Base-by-base conservation (phyloP, 768 basidiomycete species). In the Mycena belliarum region DNA sequence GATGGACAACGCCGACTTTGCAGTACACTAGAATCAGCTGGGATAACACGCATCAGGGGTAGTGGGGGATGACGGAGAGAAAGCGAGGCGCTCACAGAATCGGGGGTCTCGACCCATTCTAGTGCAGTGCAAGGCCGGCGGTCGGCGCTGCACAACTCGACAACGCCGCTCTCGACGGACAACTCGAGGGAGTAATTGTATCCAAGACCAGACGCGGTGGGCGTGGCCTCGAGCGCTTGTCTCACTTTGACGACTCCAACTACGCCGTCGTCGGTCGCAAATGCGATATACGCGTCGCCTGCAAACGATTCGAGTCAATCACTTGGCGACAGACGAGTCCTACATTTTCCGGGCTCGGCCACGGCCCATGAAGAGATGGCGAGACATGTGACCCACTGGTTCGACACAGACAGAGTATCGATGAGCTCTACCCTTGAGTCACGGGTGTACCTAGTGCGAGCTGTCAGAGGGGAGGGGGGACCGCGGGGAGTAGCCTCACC, bases 341-440 rank as follows among this genome's bases (percentile, higher is more conserved):
- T 60, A 87, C 89, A 79, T 52, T 69, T 72, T 46, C 75, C 75
- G 6, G 66, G 65, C 25, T 71, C 66, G 1, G 66, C 60, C 40
- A 66, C 38, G 10, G 59, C 68, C 88, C 89, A 91, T 15, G 76
- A 66, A 6, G 87, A 82, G 73, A 86, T 84, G 0, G 83, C 76
- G 16, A 88, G 65, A 60, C 83, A 79, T 4, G 80, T 85, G 11
- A 92, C 73, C 89, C 89, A 92, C 44, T 76, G 75, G 24, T 87
- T 76, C 29, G 79, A 67, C 14, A 89, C 73, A 5, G 69, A 59
- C 18, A 83, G 55, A 9, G 76, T 75, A 28, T 72, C 66, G 6
- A 82, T 66, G 60, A 73, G 68, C 38, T 74, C 69, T 44, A 73
- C 64, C 23, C 46, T 60, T 23, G 63, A 56, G 16, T 67, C 52